phyloP scores from a whole-genome alignment of 2,329 filamentous ascomycete genomes.

The Colletotrichum sp. region DNA sequence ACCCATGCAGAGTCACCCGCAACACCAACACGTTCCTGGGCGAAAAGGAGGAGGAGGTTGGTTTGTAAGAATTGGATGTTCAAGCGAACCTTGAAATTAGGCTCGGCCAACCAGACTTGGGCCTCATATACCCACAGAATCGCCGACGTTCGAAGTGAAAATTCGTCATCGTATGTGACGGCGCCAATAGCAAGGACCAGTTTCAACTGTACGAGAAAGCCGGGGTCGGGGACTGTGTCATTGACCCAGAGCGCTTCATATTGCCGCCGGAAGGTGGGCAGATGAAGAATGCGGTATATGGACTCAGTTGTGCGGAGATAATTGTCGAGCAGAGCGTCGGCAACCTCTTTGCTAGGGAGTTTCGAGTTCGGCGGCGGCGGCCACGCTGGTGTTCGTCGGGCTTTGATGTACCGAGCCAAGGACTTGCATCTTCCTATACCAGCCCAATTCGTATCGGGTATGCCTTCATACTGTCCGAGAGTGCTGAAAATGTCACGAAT shows the following conservation, averaged over 20 bases:
- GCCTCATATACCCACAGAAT: conserved; percentile 64
- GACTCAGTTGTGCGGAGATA: conserved; percentile 55
- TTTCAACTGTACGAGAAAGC: conserved; percentile 62
- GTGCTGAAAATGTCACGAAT: conserved; percentile 47
- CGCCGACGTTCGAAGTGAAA: conserved; percentile 53
- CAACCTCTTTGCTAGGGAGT: conserved; percentile 51
- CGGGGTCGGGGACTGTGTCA: conserved; percentile 30
- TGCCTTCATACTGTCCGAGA: conserved; percentile 42
- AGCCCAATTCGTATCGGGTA: conserved; percentile 34
- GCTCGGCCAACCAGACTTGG: conserved; percentile 58
- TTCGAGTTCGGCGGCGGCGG: conserved; percentile 43
- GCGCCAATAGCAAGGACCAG: conserved; percentile 64
- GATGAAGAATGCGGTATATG: conserved; percentile 54
- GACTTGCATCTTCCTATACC: conserved; percentile 57
- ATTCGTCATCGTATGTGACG: conserved; percentile 52
- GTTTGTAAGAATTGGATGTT: conserved; percentile 57
- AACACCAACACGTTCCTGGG: conserved; percentile 39
- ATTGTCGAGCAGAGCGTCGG: conserved; percentile 51
- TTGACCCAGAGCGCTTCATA: conserved; percentile 57
- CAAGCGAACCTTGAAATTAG: conserved; percentile 57
- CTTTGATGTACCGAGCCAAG: conserved; percentile 58
- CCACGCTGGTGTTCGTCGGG: conserved; percentile 51
- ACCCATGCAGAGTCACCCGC: conserved; percentile 55
- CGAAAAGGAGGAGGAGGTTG: conserved; percentile 47
- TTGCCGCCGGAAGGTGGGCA: conserved; percentile 52